phyloP scores from a whole-genome alignment of 768 basidiomycete species.

The Punctularia strigosozonata region DNA sequence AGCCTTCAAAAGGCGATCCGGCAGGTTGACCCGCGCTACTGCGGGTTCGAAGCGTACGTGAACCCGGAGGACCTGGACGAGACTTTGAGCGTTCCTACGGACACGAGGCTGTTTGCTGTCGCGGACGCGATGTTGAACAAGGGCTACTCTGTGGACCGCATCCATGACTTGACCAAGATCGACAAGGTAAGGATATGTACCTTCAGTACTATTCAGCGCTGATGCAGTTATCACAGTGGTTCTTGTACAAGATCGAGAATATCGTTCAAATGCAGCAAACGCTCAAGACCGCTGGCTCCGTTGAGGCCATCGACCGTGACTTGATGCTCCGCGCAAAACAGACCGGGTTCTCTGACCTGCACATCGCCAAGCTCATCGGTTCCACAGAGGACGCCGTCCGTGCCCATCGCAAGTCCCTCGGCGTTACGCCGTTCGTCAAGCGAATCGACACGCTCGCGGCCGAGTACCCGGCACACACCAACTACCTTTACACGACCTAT shows the following conservation, averaged over 20 bases:
- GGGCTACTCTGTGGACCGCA: slow-evolving; percentile 76
- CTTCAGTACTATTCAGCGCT: neutral
- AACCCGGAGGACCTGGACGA: slow-evolving; percentile 76
- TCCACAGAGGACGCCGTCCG: slow-evolving; percentile 73
- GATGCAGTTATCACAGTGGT: slow-evolving; percentile 52
- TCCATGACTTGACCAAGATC: slow-evolving; percentile 95
- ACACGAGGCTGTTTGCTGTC: slow-evolving; percentile 93
- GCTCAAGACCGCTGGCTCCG: slow-evolving; percentile 56
- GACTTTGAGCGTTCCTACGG: slow-evolving; percentile 76
- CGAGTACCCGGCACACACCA: slow-evolving; percentile 97
- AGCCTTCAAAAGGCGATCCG: slow-evolving; percentile 97
- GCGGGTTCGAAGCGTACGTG: slow-evolving; percentile 94
- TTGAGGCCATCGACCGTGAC: slow-evolving; percentile 59
- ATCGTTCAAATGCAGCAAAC: slow-evolving; percentile 82
- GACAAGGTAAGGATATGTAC: slow-evolving; percentile 54
- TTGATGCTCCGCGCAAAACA: slow-evolving; percentile 82
- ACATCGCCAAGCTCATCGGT: slow-evolving; percentile 75
- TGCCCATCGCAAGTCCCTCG: slow-evolving; percentile 72
- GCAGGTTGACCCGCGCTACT: slow-evolving; percentile 93
- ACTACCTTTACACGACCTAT: slow-evolving; percentile 99
- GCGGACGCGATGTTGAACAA: slow-evolving; percentile 97
- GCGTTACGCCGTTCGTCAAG: slow-evolving; percentile 95
- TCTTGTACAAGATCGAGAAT: slow-evolving; percentile 97
- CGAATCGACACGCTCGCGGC: slow-evolving; percentile 98
- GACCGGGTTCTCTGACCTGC: slow-evolving; percentile 91